Base-by-base conservation (phyloP, 345 rosid species). In the Euphorbia pulcherrima region DNA sequence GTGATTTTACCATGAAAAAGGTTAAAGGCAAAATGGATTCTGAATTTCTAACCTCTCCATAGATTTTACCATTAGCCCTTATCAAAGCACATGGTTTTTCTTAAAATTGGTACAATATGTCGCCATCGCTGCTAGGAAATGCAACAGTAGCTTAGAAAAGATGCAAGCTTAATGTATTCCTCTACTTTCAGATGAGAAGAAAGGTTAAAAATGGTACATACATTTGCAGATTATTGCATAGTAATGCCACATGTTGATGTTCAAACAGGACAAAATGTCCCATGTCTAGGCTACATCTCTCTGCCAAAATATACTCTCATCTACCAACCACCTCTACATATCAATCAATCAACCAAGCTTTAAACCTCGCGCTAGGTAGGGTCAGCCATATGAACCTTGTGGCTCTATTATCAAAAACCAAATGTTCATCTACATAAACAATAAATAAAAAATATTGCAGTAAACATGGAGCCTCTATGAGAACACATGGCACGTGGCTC, bases 401-500 rank as follows among this genome's bases (percentile, higher is more conserved):
- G n/a, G 41, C 26, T 23, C 74, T 52, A 27, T n/a, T n/a, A n/a
- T 41, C 51, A 60, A 40, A n/a, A n/a, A n/a, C n/a, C n/a, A n/a
- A n/a, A n/a, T n/a, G 21, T 27, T 29, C 37, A 39, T 12, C 37
- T 56, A 40, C 70, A 74, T 23, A 28, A 62, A 46, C 56, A 65
- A 74, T 29, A 28, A 62, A 33, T 62, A 30, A n/a, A 35, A n/a
- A n/a, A 64, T 46, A 12, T 53, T 18, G 65, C 13, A 60, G 6
- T 23, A 64, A 54, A 56, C 13, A 33, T 29, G 20, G 21, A 13
- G 62, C 68, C n/a, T 33, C 70, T 74, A 78, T 5, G 77, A 67
- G 67, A 46, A 65, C 21, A 70, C 70, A 69, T 46, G 75, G 66
- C 78, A 74, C n/a, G 73, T 68, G 37, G 54, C 65, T 69, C 69